Conservation (phyloP, 352 stramenopile species). For the Phytophthora pini region DNA sequence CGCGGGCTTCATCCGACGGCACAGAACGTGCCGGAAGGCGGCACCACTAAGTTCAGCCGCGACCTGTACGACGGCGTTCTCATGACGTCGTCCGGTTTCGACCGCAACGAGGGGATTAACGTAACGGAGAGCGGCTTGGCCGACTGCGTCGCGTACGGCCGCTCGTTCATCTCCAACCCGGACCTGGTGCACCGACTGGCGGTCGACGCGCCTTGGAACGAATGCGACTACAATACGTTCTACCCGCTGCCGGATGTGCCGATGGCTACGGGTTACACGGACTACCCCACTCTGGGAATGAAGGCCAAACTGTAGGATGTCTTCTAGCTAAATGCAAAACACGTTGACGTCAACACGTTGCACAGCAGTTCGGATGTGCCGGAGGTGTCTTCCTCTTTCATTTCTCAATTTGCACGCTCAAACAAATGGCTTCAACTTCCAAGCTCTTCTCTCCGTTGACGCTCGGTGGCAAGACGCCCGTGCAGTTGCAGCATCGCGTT, state of each 20-base stretch:
- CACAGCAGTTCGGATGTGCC: constrained; percentile 12
- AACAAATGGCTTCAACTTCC: constrained; percentile 22
- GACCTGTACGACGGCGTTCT: constrained; percentile 53
- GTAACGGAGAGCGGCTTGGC: constrained; percentile 45
- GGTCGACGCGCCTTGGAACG: constrained; percentile 44
- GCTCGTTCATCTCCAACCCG: constrained; percentile 69
- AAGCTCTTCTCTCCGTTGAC: constrained; percentile 56
- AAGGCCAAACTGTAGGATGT: constrained; percentile 1
- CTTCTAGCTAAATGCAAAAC: constrained; percentile 1
- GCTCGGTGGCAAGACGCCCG: constrained; percentile 48
- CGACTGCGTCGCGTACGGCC: constrained; percentile 61
- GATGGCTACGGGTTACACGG: constrained; percentile 42
- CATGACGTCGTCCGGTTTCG: constrained; percentile 58
- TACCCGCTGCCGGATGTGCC: constrained; percentile 29
- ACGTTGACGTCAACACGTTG: constrained; percentile 35
- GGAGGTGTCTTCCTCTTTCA: not conserved
- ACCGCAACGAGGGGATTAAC: constrained; percentile 35
- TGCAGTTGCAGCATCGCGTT: constrained; percentile 68
- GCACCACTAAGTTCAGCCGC: constrained; percentile 48
- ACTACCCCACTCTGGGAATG: constrained; percentile 40
- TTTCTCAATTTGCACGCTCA: constrained; percentile 11
- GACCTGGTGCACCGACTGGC: constrained; percentile 62
- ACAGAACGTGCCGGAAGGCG: constrained; percentile 35
- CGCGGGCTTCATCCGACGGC: constrained; percentile 35
- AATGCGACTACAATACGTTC: constrained; percentile 39